A percentile compares a stretch with the other conserved stretches of the same genome.
Evolutionary conservation across 148 eudicot species (phyloP).

Genomic region (Vaccinium darrowii): DNA sequence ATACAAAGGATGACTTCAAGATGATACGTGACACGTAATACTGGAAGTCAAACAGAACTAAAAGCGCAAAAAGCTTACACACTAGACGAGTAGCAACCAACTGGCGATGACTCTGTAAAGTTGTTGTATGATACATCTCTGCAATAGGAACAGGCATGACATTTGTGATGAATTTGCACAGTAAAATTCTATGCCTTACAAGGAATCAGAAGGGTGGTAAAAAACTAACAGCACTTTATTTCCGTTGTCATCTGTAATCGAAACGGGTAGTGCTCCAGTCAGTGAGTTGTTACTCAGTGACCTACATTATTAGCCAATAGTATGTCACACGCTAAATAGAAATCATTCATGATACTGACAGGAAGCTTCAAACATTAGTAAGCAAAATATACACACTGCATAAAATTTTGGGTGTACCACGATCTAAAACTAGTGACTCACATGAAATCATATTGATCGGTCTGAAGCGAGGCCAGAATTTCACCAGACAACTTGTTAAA

Average conservation of each 20-base stretch:
- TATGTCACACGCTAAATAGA: neutral
- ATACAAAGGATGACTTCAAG: conserved; percentile 7
- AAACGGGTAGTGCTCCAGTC: conserved; percentile 52
- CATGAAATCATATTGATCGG: conserved; percentile 30
- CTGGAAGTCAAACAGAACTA: neutral
- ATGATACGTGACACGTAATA: neutral
- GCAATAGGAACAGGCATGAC: conserved; percentile 24
- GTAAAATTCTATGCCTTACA: neutral
- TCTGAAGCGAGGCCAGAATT: conserved; percentile 34
- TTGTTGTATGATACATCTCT: conserved; percentile 86
- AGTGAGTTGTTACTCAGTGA: conserved; percentile 54
- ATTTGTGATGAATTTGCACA: neutral
- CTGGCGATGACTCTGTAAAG: conserved; percentile 40
- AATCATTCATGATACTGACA: no score
- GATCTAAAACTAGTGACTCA: conserved; percentile 22
- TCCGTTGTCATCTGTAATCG: conserved; percentile 42
- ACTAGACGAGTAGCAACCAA: conserved; percentile 47
- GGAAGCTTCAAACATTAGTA: neutral
- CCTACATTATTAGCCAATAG: conserved; percentile 32
- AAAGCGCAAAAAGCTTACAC: conserved; percentile 43
- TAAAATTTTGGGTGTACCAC: neutral
- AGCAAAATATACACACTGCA: neutral
- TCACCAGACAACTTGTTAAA: conserved; percentile 55
- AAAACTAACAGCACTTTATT: conserved; percentile 14
- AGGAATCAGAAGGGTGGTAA: neutral